A percentile compares a stretch with the other conserved stretches of the same genome.
Evolutionary conservation across 2,329 filamentous ascomycete species (phyloP).

Genomic region (Apiospora kogelbergensis): DNA sequence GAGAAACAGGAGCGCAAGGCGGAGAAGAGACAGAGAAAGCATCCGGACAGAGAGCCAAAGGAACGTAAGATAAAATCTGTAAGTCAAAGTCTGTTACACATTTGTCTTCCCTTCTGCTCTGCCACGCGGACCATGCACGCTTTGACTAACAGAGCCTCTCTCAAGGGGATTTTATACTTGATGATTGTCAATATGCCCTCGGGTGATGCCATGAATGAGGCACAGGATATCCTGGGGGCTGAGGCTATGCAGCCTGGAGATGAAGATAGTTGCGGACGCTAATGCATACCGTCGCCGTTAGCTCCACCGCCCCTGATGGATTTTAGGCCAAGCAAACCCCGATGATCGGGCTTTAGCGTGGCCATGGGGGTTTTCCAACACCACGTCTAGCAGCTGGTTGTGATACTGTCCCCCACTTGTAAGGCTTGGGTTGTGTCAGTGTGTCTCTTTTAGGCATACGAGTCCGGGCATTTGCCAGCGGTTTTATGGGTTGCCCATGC

Average conservation of each 20-base stretch:
- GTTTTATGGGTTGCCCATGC: not conserved
- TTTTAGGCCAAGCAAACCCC: not conserved
- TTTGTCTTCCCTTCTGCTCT: not conserved
- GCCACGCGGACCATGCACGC: not conserved
- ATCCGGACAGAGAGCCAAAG: slow-evolving; percentile 13
- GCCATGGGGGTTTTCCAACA: not conserved
- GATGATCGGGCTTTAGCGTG: not conserved
- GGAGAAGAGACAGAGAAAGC: slow-evolving; percentile 17
- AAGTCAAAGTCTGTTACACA: too few species aligned
- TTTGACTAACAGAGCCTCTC: not conserved
- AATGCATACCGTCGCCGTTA: not conserved
- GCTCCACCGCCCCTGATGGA: not conserved
- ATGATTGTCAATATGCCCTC: slow-evolving; percentile 8
- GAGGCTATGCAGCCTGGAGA: not conserved
- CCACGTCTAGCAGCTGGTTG: not conserved
- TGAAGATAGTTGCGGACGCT: not conserved
- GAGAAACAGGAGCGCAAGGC: slow-evolving; percentile 18
- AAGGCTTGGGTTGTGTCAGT: not conserved
- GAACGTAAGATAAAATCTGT: slow-evolving; percentile 4
- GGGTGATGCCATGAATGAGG: not conserved
- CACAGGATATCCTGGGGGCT: not conserved
- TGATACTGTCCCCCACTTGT: not conserved
- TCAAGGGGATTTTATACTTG: not conserved
- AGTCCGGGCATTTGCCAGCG: not conserved
- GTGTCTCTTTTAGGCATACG: not conserved